A percentile compares a stretch with the other conserved stretches of the same genome.
phyloP scores from a whole-genome alignment of 352 stramenopile genomes.

The Globisporangium takayamanum region DNA sequence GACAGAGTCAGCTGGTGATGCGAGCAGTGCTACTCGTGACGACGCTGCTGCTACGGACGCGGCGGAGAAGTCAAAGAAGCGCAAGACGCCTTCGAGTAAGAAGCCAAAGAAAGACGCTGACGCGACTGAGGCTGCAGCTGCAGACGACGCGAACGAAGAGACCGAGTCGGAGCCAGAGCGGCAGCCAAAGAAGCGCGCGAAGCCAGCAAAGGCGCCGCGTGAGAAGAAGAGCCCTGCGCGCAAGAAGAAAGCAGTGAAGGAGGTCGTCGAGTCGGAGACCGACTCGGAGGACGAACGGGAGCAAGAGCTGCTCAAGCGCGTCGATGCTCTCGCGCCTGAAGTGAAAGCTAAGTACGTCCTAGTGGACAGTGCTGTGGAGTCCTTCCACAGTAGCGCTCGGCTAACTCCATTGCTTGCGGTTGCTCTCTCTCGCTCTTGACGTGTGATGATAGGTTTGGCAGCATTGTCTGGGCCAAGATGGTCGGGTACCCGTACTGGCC shows the following conservation, averaged over 20 bases:
- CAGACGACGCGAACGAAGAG: slow-evolving; percentile 16
- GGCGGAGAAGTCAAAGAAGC: slow-evolving; percentile 10
- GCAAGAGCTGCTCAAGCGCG: slow-evolving; percentile 26
- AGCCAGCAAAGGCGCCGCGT: slow-evolving; percentile 13
- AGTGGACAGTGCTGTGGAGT: not conserved
- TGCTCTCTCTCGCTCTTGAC: not conserved
- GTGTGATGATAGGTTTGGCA: slow-evolving; percentile 37
- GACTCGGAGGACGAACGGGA: slow-evolving; percentile 37
- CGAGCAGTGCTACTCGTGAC: not conserved
- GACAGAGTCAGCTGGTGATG: not conserved
- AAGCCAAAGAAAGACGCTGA: slow-evolving; percentile 12
- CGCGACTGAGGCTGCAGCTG: not conserved
- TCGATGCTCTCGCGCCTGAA: slow-evolving; percentile 45
- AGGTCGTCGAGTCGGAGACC: slow-evolving; percentile 17
- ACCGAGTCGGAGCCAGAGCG: slow-evolving; percentile 47
- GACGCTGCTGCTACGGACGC: not conserved
- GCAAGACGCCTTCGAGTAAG: slow-evolving; percentile 11
- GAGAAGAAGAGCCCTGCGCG: slow-evolving; percentile 28
- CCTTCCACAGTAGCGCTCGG: not conserved
- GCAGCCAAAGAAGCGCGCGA: slow-evolving; percentile 37
- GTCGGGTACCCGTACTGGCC: slow-evolving; percentile 78
- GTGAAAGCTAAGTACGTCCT: slow-evolving; percentile 44
- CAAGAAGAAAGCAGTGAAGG: slow-evolving; percentile 33
- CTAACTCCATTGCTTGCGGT: not conserved
- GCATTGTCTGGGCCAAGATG: slow-evolving; percentile 83